Conservation (phyloP, 495 filamentous ascomycete genomes). For the Astrothelium macrocarpum region DNA sequence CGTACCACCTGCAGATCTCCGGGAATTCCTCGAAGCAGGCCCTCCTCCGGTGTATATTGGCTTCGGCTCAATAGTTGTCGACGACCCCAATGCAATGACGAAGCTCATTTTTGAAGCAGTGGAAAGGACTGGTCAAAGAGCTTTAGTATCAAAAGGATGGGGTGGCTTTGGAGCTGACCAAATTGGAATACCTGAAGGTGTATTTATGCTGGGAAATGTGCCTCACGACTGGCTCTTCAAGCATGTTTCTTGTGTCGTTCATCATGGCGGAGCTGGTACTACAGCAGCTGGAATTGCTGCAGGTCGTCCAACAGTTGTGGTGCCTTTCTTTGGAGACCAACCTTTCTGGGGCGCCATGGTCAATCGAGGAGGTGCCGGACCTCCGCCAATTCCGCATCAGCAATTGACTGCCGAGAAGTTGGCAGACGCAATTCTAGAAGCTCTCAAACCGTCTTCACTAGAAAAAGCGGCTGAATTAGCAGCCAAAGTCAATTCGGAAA, state of each 20-base stretch:
- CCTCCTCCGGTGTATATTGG: conserved; percentile 55
- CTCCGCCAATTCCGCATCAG: conserved; percentile 38
- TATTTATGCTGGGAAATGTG: conserved; percentile 51
- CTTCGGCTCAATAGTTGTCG: conserved; percentile 58
- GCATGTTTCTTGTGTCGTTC: conserved; percentile 50
- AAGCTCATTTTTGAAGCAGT: conserved; percentile 48
- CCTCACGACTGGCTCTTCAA: conserved; percentile 61
- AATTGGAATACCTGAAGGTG: conserved; percentile 34
- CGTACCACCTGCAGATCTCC: conserved; percentile 42
- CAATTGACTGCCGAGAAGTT: conserved; percentile 35
- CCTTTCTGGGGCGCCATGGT: conserved; percentile 52
- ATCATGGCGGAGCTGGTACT: conserved; percentile 59
- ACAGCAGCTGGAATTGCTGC: conserved; percentile 52
- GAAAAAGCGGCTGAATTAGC: conserved; percentile 30
- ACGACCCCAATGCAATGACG: conserved; percentile 47
- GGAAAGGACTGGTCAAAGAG: conserved; percentile 39
- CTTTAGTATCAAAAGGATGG: conserved; percentile 57
- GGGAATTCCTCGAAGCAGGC: conserved; percentile 43
- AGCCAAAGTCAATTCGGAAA: conserved; percentile 33
- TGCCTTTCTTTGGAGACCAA: conserved; percentile 61
- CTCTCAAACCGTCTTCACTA: conserved; percentile 30
- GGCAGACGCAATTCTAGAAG: conserved; percentile 33
- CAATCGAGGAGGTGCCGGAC: conserved; percentile 41
- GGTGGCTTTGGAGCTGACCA: conserved; percentile 45
- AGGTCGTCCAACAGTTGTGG: conserved; percentile 49